phyloP scores from a whole-genome alignment of 2,329 filamentous ascomycete species.

The Dendryphion nanum region DNA sequence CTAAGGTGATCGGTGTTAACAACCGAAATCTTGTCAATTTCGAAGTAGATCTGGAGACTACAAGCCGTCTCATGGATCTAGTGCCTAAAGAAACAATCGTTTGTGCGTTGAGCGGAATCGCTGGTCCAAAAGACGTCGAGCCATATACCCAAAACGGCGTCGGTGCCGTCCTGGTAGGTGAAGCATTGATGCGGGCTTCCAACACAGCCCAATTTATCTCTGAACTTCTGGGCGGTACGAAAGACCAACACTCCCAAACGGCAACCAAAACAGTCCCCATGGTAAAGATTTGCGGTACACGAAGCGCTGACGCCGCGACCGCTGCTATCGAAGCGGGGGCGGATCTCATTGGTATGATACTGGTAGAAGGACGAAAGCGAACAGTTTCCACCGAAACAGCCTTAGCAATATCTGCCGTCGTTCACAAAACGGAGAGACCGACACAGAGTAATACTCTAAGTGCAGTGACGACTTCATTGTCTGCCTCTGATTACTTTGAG shows the following conservation, averaged over 20 bases:
- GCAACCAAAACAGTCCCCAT: conserved; percentile 44
- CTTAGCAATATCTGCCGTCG: conserved; percentile 72
- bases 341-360: conserved; percentile 88
- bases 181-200: conserved; percentile 89
- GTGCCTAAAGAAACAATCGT: conserved; percentile 84
- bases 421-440: conserved; percentile 58
- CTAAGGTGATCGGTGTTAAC: conserved; percentile 94
- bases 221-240: conserved; percentile 67
- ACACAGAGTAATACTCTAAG: background rate
- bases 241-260: conserved; percentile 10
- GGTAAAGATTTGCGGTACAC: conserved; percentile 94
- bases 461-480: conserved; percentile 18
- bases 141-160: conserved; percentile 87
- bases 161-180: conserved; percentile 88
- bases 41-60: conserved; percentile 92
- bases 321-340: conserved; percentile 83
- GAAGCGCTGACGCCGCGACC: conserved; percentile 75
- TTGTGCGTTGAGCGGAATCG: conserved; percentile 92
- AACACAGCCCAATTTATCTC: conserved; percentile 81
- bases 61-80: conserved; percentile 80
- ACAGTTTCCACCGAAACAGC: conserved; percentile 78
- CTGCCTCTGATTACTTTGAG: conserved; percentile 70
- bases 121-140: conserved; percentile 80
- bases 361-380: conserved; percentile 78
- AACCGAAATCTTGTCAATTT: conserved; percentile 96